Base-by-base conservation (phyloP, 164 flowering plant species). In the Vitis cinerea region DNA sequence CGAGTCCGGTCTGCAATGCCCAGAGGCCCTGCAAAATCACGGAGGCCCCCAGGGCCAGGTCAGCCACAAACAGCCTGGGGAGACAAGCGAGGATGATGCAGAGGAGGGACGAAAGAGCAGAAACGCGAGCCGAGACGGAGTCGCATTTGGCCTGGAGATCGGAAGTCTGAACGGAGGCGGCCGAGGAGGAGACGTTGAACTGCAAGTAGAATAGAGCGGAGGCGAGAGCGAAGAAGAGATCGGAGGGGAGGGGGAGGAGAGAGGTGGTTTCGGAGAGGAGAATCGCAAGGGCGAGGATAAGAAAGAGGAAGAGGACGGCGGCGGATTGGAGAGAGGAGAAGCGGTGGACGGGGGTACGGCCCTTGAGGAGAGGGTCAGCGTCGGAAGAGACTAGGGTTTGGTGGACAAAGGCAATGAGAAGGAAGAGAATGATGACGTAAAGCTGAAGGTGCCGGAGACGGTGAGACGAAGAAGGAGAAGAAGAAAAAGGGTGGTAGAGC, bases 1-100 rank as follows among this genome's bases (percentile, higher is more conserved):
- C 83, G 9, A 94, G 84, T 2, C 94, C 97, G 0, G 97, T 90
- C 79, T 92, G 98, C 10, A 90, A 74, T 15, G 71, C 83, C 99
- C 99, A 94, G 1, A 94, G 84, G 10, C 97, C 99, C 73, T 91
- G 91, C 50, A 94, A 66, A 70, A 85, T 82, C 16, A 92, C 2
- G 3, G 90, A 69, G 3, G 82, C 92, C 0, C 84, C 89, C 5
- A 94, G 73, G 5, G 79, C 89, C 1, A 81, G 79, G 16, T 94
- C 97, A 1, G 88, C 96, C 0, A 87, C 80, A 49, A 89, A 94
- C 13, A 92, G 74, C 69, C 66, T 79, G 3, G 90, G 89, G 6
- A 74, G 72, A 50, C 72, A 75, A 17, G 98, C 93, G 17, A 94
- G 81, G 15, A 75, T 49, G 14, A 89, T 72, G 69, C 83, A 87